Base-by-base conservation (phyloP, 2,329 filamentous ascomycete genomes). In the Elsinoe batatas region DNA sequence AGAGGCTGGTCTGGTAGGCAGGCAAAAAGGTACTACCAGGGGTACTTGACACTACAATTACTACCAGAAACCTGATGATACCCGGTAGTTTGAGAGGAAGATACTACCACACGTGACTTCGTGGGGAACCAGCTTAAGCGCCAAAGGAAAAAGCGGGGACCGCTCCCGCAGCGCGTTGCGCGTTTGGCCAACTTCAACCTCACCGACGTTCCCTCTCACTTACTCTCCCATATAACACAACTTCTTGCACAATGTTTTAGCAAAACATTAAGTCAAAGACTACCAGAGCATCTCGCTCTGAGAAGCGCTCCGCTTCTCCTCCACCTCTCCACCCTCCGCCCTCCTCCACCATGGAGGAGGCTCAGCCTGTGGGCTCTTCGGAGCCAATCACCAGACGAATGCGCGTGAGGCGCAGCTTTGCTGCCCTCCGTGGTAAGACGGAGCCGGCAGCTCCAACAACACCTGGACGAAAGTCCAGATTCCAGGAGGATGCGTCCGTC, bases 401-500 rank as follows among this genome's bases (percentile, higher is more conserved):
- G 32, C 38, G 40, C 37, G 42, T 18, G 22, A 38, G 40, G 33
- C 53, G 33, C 32, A 55, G 53, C 40, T 20, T 55, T 26, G 53
- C 53, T 33, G 20, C 38, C 53, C 32, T 55, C 17, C 38, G 53
- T 26, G 36, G 36, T 5, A 42, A 42, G 37, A 22, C 37, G 26
- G 51, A 54, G 37, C 20, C 37, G n/a, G n/a, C n/a, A 13, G 51
- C 36, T 54, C 36, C 51, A 36, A 36, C 36, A 12, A 42, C 51
- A 6, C 36, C 47, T 51, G 33, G 32, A 8, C 53, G 53, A n/a
- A 46, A 47, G 32, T 55, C 53, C 53, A 55, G 40, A 55, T 55
- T 55, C 17, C 17, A 33, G 32, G 53, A 55, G 40, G 53, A 55
- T 37, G 38, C 38, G 40, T 55, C 53, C 18, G 53, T 55, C 10